Conservation (phyloP, 345 rosid species). For the Melaleuca alternifolia region DNA sequence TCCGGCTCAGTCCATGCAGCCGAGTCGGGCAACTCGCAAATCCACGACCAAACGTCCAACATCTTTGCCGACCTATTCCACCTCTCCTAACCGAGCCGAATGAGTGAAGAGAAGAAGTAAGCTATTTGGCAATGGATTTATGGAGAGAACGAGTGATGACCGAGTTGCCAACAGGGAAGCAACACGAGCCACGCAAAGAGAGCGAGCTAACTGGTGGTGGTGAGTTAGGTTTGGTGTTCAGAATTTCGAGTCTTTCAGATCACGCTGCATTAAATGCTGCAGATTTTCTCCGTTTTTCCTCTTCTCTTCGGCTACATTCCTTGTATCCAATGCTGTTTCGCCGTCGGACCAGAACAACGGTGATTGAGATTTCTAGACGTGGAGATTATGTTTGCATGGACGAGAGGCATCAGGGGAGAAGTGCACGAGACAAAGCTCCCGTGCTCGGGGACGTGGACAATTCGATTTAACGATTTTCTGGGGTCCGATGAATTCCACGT, state of each 20-base stretch:
- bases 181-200: constrained; percentile 11
- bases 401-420: not conserved
- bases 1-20: constrained; percentile 7
- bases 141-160: constrained; percentile 31
- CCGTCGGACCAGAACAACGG: not conserved
- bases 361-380: not conserved
- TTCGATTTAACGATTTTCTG: not conserved
- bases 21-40: constrained; percentile 38
- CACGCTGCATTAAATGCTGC: not conserved
- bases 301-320: not conserved
- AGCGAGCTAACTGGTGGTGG: constrained; percentile 14
- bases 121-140: constrained; percentile 12
- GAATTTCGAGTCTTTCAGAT: not conserved
- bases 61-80: not conserved
- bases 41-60: constrained; percentile 83
- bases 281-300: not conserved
- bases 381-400: not conserved
- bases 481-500: not conserved
- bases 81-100: not conserved
- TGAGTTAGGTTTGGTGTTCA: not conserved
- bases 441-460: not conserved
- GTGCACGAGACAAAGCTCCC: not conserved
- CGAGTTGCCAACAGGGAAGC: constrained; percentile 25
- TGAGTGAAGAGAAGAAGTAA: not conserved
- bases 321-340: not conserved